Evolutionary conservation across 2,329 filamentous ascomycete genomes (phyloP).

Genomic region (Cercospora zeae-maydis): DNA sequence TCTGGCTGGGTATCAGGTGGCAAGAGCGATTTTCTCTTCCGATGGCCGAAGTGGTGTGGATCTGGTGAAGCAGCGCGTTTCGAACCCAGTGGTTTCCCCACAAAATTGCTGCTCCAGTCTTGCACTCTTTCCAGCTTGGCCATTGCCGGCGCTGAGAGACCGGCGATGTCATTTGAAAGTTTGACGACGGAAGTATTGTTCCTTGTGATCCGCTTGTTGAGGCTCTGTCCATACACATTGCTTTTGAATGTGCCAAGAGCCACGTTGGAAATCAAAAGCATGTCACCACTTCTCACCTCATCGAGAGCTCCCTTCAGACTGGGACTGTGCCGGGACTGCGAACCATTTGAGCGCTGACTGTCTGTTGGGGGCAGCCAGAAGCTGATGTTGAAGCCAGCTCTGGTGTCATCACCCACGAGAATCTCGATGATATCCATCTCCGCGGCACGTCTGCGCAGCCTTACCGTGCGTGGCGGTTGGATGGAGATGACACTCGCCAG

Average conservation of each 20-base stretch:
- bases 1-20: slow-evolving; percentile 35
- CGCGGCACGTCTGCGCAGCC: slow-evolving; percentile 51
- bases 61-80: slow-evolving; percentile 1
- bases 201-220: slow-evolving; percentile 67
- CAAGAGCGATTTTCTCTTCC: slow-evolving; percentile 21
- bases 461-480: slow-evolving; percentile 63
- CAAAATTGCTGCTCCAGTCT: slow-evolving; percentile 72
- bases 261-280: slow-evolving; percentile 75
- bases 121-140: slow-evolving; percentile 64
- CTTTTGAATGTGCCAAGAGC: slow-evolving; percentile 71
- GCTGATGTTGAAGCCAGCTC: slow-evolving; percentile 72
- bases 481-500: slow-evolving; percentile 76
- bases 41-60: not conserved
- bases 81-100: slow-evolving; percentile 41
- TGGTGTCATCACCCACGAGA: slow-evolving; percentile 80
- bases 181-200: slow-evolving; percentile 56
- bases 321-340: slow-evolving; percentile 8
- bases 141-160: slow-evolving; percentile 58
- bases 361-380: slow-evolving; percentile 66
- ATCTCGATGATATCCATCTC: slow-evolving; percentile 68
- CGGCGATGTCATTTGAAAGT: slow-evolving; percentile 16
- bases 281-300: slow-evolving; percentile 64
- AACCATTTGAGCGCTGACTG: slow-evolving; percentile 15
- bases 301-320: slow-evolving; percentile 42
- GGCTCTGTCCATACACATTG: slow-evolving; percentile 78